Evolutionary conservation across 2,329 filamentous ascomycete genomes (phyloP).

Genomic region (Pseudogymnoascus sp.): DNA sequence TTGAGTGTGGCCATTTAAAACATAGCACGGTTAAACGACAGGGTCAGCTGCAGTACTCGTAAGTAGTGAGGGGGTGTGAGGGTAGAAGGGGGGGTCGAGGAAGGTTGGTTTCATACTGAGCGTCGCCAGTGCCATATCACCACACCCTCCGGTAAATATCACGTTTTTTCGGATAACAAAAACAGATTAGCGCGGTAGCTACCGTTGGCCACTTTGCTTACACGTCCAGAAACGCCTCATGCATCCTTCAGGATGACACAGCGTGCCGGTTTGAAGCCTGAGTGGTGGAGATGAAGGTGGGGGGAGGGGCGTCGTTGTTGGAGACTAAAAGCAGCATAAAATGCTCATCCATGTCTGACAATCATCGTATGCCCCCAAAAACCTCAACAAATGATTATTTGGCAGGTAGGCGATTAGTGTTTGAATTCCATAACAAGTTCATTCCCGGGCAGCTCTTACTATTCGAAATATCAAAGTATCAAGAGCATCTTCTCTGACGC

Average conservation of each 20-base stretch:
- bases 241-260: not conserved
- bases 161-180: not conserved
- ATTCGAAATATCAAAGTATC: not conserved
- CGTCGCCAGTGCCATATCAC: not conserved
- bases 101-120: not conserved
- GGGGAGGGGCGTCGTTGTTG: not conserved
- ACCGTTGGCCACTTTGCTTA: not conserved
- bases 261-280: not conserved
- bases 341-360: not conserved
- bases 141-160: not conserved
- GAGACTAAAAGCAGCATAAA: slow-evolving; percentile 2
- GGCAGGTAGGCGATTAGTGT: not conserved
- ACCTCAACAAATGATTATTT: not conserved
- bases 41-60: not conserved
- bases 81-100: not conserved
- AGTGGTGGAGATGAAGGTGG: not conserved
- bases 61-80: not conserved
- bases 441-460: not conserved
- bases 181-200: not conserved
- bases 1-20: not conserved
- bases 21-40: not conserved
- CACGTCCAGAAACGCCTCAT: not conserved
- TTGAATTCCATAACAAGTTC: not conserved
- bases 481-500: not conserved
- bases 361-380: not conserved